These are phyloP conservation scores for Capsella bursapastoris DNA, from an alignment of 345 rosid species.

Conservation along the genomic window DNA sequence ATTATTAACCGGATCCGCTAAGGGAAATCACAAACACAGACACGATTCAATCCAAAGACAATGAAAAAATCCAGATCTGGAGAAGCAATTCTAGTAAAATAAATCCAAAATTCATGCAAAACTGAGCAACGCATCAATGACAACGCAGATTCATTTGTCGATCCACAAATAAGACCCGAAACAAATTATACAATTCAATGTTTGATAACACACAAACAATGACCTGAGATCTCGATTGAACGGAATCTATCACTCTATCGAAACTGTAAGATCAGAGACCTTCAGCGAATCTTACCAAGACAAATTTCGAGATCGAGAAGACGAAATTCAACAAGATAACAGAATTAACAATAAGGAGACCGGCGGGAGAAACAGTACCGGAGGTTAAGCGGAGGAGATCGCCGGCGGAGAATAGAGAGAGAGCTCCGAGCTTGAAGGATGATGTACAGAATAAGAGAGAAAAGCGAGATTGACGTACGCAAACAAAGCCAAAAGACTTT, in stretches of 20 bases:
- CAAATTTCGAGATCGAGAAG: constrained; percentile 17
- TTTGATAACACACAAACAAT: constrained; percentile 4
- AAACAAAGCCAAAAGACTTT: constrained; percentile 7
- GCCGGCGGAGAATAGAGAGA: constrained; percentile 25
- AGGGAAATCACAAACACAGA: constrained; percentile 2
- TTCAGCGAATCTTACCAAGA: constrained; percentile 16
- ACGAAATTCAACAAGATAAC: constrained; percentile 16
- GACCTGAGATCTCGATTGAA: constrained; percentile 25
- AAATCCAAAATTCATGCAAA: constrained; percentile 28
- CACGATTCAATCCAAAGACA: background rate
- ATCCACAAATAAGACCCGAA: constrained; percentile 25
- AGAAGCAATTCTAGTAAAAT: background rate
- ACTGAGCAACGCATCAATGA: constrained; percentile 8
- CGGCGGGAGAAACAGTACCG: constrained; percentile 21
- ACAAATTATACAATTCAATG: constrained; percentile 28
- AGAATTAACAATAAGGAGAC: background rate
- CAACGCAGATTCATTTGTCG: background rate
- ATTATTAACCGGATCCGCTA: constrained; percentile 17
- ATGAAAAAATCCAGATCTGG: constrained; percentile 31
- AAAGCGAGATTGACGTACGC: constrained; percentile 46
- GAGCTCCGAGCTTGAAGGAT: constrained; percentile 34
- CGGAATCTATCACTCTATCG: constrained; percentile 24
- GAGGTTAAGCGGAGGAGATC: constrained; percentile 29
- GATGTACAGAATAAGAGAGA: constrained; percentile 12
- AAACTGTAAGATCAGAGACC: constrained; percentile 35